phyloP scores from a whole-genome alignment of 1,284 basidiomycete genomes.

The Ceratobasidium sp. region DNA sequence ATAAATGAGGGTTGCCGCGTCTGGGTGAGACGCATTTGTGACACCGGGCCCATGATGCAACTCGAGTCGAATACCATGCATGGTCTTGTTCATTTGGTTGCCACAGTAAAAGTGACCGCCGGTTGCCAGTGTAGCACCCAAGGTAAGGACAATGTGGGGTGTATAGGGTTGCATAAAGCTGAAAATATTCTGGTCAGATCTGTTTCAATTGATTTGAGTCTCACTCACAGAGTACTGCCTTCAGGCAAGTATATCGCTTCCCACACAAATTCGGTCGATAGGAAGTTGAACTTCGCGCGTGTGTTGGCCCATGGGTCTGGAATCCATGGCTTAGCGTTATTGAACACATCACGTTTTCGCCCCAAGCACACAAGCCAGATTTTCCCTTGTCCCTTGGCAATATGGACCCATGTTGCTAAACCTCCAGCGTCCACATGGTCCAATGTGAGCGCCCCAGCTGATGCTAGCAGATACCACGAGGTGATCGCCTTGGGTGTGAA shows the following conservation, averaged over 20 bases:
- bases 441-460: not conserved
- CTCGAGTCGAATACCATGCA: not conserved
- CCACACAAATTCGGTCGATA: not conserved
- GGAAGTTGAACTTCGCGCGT: not conserved
- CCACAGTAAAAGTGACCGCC: not conserved
- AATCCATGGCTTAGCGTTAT: not conserved
- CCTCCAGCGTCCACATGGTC: not conserved
- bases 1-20: not conserved
- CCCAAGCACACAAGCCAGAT: not conserved
- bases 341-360: not conserved
- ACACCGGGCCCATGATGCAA: not conserved
- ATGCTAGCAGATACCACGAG: not conserved
- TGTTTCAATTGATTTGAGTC: not conserved
- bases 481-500: not conserved
- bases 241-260: not conserved
- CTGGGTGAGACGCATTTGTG: not conserved
- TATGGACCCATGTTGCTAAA: not conserved
- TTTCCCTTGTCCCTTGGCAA: not conserved
- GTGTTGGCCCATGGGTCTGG: not conserved
- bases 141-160: not conserved
- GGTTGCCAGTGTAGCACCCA: not conserved
- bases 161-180: not conserved
- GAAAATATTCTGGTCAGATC: not conserved
- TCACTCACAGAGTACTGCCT: not conserved
- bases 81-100: not conserved